Percentiles rank a stretch among this genome's conserved stretches.
These are phyloP conservation scores for Hibiscus syriacus DNA, from an alignment of 345 rosid genomes.

Conservation along the genomic window DNA sequence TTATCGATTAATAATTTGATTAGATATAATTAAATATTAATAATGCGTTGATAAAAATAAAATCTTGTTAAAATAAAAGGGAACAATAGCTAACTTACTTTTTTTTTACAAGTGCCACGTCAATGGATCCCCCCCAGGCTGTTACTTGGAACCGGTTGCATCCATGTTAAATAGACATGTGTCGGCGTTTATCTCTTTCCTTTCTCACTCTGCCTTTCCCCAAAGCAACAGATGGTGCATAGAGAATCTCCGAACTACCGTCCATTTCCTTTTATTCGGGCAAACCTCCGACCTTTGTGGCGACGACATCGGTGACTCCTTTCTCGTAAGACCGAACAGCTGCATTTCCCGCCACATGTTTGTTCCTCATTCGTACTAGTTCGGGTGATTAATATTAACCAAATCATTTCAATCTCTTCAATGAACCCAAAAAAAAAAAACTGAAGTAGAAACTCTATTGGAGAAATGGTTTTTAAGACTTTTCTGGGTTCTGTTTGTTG, in stretches of 20 bases:
- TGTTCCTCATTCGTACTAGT: background rate
- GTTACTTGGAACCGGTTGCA: background rate
- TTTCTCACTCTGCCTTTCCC: too few species aligned
- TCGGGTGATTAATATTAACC: background rate
- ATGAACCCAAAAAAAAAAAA: too few species aligned
- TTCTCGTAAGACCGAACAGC: background rate
- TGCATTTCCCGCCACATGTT: background rate
- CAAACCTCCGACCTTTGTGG: background rate
- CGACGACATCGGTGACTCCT: background rate
- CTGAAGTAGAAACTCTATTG: background rate
- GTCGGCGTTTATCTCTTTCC: background rate
- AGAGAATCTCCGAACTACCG: background rate
- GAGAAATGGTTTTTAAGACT: background rate
- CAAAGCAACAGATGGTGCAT: background rate
- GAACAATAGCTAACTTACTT: too few species aligned
- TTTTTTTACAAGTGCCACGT: too few species aligned
- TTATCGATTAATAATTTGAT: too few species aligned
- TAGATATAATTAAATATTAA: too few species aligned
- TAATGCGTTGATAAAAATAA: too few species aligned
- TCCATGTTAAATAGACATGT: background rate
- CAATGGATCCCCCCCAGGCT: slow-evolving; percentile 9
- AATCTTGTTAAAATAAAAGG: too few species aligned
- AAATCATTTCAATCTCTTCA: background rate
- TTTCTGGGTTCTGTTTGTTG: background rate
- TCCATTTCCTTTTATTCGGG: background rate